Conservation (phyloP, 495 filamentous ascomycete genomes). For the Penicillium silybi region DNA sequence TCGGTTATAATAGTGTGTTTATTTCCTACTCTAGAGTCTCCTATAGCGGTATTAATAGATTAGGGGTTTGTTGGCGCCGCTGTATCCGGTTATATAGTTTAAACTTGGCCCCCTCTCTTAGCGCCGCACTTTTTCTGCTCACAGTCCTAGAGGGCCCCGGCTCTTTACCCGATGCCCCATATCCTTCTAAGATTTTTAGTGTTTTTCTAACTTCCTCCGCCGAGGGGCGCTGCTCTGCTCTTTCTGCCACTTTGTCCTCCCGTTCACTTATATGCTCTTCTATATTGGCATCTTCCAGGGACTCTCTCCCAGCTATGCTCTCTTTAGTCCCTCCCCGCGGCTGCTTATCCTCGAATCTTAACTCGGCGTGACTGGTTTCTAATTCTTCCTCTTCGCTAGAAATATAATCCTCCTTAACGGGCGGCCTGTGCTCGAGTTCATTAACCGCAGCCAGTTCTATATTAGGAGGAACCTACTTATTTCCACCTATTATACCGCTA, state of each 20-base stretch:
- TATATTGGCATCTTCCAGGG: neutral
- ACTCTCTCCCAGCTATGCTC: neutral
- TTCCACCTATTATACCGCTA: neutral
- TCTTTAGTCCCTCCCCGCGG: neutral
- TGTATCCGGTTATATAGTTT: constrained; percentile 2
- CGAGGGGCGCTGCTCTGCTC: neutral
- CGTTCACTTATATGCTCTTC: constrained; percentile 2
- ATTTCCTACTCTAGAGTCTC: constrained; percentile 8
- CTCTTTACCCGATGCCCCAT: neutral
- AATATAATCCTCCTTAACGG: neutral
- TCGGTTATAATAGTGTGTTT: constrained; percentile 4
- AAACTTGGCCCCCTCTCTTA: constrained; percentile 1
- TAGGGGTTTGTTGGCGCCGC: constrained; percentile 1
- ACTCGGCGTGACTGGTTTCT: neutral
- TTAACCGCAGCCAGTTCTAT: neutral
- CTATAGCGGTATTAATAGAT: neutral
- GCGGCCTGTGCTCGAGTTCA: neutral
- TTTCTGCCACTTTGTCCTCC: constrained; percentile 1
- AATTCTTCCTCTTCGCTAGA: neutral
- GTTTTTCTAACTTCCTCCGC: constrained; percentile 3
- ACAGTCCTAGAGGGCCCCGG: constrained; percentile 3
- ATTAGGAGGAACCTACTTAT: neutral
- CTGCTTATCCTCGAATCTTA: constrained; percentile 1
- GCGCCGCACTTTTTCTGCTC: neutral
- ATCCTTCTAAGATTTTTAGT: constrained; percentile 2